These are phyloP conservation scores for Abrus pulchellus DNA, from an alignment of 306 rosid genomes.

Conservation along the genomic window DNA sequence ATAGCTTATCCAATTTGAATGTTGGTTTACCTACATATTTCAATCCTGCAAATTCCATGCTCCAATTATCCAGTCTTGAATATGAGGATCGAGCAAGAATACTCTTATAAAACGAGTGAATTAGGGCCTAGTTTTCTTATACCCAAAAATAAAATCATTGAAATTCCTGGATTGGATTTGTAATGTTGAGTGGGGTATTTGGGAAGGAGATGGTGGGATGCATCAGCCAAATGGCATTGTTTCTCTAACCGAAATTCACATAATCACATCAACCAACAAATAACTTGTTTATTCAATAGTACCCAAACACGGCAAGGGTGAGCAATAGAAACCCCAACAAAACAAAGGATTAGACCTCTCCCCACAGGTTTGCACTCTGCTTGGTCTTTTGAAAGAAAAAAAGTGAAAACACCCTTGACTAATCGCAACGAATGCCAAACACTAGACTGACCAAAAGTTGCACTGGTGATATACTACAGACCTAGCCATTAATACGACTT, in stretches of 20 bases:
- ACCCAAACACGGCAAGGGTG: not conserved
- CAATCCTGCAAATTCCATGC: no score
- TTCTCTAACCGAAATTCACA: not conserved
- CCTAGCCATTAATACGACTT: constrained; percentile 11
- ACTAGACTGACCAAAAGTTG: constrained; percentile 21
- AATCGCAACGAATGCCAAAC: not conserved
- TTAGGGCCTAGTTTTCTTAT: no score
- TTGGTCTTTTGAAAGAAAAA: constrained; percentile 36
- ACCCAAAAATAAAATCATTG: not conserved
- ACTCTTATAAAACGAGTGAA: no score
- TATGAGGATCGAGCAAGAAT: no score
- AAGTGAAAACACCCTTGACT: constrained; percentile 16
- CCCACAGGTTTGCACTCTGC: constrained; percentile 16
- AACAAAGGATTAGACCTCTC: not conserved
- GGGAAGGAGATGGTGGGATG: constrained; percentile 22
- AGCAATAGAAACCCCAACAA: not conserved
- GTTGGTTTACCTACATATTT: no score
- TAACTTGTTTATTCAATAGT: constrained; percentile 16
- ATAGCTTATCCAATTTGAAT: no score
- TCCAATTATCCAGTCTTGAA: no score
- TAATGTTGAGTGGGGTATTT: constrained; percentile 21
- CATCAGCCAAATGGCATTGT: not conserved
- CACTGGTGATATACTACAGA: constrained; percentile 12
- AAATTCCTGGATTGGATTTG: constrained; percentile 23
- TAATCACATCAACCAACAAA: constrained; percentile 6